A percentile compares a stretch with the other conserved stretches of the same genome.
phyloP scores from a whole-genome alignment of 495 filamentous ascomycete genomes.

The Neurospora tetraspora region DNA sequence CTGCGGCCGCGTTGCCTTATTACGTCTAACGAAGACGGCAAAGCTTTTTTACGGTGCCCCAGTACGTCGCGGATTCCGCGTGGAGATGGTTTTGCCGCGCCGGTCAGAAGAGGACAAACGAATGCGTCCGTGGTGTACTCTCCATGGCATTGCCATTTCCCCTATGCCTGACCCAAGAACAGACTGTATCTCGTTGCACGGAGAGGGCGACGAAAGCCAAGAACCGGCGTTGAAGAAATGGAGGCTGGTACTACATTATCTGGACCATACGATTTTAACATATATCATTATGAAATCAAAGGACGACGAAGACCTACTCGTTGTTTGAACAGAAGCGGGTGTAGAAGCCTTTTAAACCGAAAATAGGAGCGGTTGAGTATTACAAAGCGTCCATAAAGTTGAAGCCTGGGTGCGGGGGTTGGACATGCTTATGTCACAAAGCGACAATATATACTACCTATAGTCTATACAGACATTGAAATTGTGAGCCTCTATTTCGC shows the following conservation, averaged over 20 bases:
- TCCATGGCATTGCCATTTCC: conserved; percentile 34
- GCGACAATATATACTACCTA: not conserved
- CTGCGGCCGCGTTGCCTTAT: conserved; percentile 62
- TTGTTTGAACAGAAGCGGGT: conserved; percentile 9
- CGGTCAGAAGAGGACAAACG: conserved; percentile 23
- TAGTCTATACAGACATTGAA: not conserved
- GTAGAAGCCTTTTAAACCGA: not conserved
- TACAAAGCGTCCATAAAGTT: not conserved
- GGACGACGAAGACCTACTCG: conserved; percentile 14
- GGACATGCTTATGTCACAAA: not conserved
- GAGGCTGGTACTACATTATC: conserved; percentile 65
- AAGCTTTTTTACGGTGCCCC: conserved; percentile 15
- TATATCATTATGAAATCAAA: conserved; percentile 56
- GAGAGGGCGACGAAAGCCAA: conserved; percentile 21
- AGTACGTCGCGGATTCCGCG: conserved; percentile 27
- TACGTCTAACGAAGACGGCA: conserved; percentile 57
- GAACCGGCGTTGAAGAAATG: conserved; percentile 36
- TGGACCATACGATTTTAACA: conserved; percentile 65
- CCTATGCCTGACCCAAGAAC: conserved; percentile 39
- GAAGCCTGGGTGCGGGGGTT: not conserved
- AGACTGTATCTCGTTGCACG: conserved; percentile 23
- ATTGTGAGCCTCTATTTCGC: not conserved
- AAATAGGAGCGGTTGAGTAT: not conserved
- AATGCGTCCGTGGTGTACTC: conserved; percentile 27
- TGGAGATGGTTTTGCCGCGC: conserved; percentile 36